Evolutionary conservation across 169 alveolate species (phyloP), one percentile per base, ranked within the genome.

Genomic region (Ophryocystis elektroscirrha): DNA sequence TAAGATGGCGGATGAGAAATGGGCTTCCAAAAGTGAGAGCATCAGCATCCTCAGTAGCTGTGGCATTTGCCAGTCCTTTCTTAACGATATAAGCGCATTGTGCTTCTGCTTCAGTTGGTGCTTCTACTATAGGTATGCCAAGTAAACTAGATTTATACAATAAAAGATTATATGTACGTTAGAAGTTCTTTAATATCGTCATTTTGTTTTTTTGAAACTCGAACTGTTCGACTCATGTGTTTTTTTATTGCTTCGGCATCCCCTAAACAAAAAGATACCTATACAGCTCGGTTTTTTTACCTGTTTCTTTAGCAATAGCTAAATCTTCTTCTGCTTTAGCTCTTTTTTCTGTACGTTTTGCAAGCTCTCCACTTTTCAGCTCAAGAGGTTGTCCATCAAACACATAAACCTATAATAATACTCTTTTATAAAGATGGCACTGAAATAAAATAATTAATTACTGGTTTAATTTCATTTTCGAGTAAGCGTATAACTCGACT

Each of bases 371-470:
- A 1, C 27, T 9, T 9, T 2, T 27, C 42, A 36, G 58, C 46
- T 76, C 89, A 6, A 97, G 97, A 9, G 98, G 96, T 27, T 74
- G 81, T n/a, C 97, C 96, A 63, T 92, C 98, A 65, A 92, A 89
- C 15, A 92, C 97, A 80, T 89, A 92, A 15, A n/a, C n/a, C n/a
- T n/a, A n/a, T n/a, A n/a, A n/a, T n/a, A n/a, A n/a, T n/a, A n/a
- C n/a, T n/a, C n/a, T n/a, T n/a, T n/a, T n/a, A n/a, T n/a, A n/a
- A n/a, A n/a, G n/a, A n/a, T n/a, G n/a, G n/a, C n/a, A n/a, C n/a
- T n/a, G n/a, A n/a, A n/a, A n/a, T n/a, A n/a, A n/a, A n/a, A n/a
- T n/a, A n/a, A n/a, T n/a, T n/a, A n/a, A n/a, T n/a, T n/a, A 85
- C 72, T 2, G 96, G 96, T 46, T 78, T 78, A 32, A 92, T 74